Conservation (phyloP, 1,284 basidiomycete species). For the Puccinia horiana region DNA sequence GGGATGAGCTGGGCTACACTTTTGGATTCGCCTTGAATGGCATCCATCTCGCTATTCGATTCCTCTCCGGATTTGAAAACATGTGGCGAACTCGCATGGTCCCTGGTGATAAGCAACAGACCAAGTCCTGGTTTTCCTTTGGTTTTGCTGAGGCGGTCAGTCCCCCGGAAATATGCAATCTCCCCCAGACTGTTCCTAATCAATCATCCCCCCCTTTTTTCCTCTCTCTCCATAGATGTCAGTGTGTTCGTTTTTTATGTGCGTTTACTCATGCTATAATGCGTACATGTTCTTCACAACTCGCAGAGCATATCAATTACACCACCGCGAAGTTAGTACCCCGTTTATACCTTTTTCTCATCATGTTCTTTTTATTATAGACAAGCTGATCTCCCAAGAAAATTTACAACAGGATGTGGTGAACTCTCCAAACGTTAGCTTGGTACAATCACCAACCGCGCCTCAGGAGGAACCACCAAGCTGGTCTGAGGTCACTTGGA, state of each 20-base stretch:
- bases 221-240: not conserved
- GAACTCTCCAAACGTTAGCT: slow-evolving; percentile 38
- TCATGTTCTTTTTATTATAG: not conserved
- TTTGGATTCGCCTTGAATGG: slow-evolving; percentile 21
- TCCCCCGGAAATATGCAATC: not conserved
- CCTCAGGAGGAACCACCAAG: slow-evolving; percentile 56
- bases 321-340: slow-evolving; percentile 57
- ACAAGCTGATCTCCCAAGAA: not conserved
- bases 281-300: slow-evolving; percentile 56
- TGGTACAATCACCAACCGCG: slow-evolving; percentile 21
- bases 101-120: not conserved
- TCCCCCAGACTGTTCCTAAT: not conserved
- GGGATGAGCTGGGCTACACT: slow-evolving; percentile 23
- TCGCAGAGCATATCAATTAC: slow-evolving; percentile 56
- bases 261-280: slow-evolving; percentile 55
- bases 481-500: slow-evolving; percentile 54
- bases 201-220: too few species aligned
- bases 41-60: slow-evolving; percentile 14
- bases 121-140: slow-evolving; percentile 23
- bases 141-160: slow-evolving; percentile 41
- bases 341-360: not conserved
- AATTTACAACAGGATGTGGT: slow-evolving; percentile 24
- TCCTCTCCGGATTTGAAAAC: slow-evolving; percentile 8
- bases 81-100: slow-evolving; percentile 3
- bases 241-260: slow-evolving; percentile 58